phyloP scores from a whole-genome alignment of 495 filamentous ascomycete genomes.

The Bombardia bombarda region DNA sequence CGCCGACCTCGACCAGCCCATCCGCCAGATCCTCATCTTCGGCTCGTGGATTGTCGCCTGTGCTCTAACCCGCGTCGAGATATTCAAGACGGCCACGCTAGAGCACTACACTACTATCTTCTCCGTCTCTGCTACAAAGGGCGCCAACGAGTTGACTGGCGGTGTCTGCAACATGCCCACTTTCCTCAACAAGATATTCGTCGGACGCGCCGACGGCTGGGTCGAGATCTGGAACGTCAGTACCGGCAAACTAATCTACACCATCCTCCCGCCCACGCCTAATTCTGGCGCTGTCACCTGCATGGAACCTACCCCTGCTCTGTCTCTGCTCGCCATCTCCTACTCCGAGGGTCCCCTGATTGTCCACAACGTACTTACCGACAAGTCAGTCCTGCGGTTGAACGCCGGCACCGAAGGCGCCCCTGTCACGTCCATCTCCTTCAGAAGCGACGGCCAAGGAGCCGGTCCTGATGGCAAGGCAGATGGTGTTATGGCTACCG shows the following conservation, averaged over 20 bases:
- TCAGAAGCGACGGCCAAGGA: slow-evolving; percentile 84
- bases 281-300: slow-evolving; percentile 69
- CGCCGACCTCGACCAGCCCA: slow-evolving; percentile 50
- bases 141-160: slow-evolving; percentile 56
- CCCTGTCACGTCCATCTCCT: slow-evolving; percentile 72
- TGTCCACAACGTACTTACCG: slow-evolving; percentile 72
- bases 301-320: slow-evolving; percentile 69
- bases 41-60: slow-evolving; percentile 88
- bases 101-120: slow-evolving; percentile 85
- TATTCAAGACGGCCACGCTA: slow-evolving; percentile 78
- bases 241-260: slow-evolving; percentile 81
- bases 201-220: slow-evolving; percentile 75
- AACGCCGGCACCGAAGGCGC: slow-evolving; percentile 49
- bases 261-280: slow-evolving; percentile 60
- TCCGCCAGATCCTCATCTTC: slow-evolving; percentile 72
- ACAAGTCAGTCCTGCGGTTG: slow-evolving; percentile 59
- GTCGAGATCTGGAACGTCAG: slow-evolving; percentile 97
- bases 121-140: slow-evolving; percentile 35
- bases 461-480: slow-evolving; percentile 79
- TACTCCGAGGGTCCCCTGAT: slow-evolving; percentile 70
- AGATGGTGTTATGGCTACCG: slow-evolving; percentile 81
- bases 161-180: slow-evolving; percentile 79
- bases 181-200: slow-evolving; percentile 91
- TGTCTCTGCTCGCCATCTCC: slow-evolving; percentile 82
- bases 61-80: slow-evolving; percentile 64